Base-by-base conservation (phyloP, 2,329 filamentous ascomycete species). In the Venturia aucupariae region DNA sequence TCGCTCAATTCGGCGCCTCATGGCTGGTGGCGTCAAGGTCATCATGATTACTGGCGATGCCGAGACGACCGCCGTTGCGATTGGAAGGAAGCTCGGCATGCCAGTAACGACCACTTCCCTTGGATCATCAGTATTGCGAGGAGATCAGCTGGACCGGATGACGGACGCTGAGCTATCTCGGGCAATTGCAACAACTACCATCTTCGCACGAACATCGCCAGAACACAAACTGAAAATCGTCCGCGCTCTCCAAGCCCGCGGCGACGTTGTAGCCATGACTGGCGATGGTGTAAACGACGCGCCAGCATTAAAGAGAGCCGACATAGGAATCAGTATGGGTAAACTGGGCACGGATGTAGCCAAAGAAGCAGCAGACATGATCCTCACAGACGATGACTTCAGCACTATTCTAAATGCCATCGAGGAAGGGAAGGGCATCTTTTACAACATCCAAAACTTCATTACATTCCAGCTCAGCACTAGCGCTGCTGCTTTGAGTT, bases 361-460 rank as follows among this genome's bases (percentile, higher is more conserved):
- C 67, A 99, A 99, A 78, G 94, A 94, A 75, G 90, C 90, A 11
- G 87, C 90, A n/a, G 90, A 94, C 72, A 95, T 95, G 90, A 93
- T 95, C 68, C 78, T 95, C 62, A 94, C 90, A 0, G 90, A 94
- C 69, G 90, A 95, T 74, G 89, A 94, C 75, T 94, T 95, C 74
- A 90, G 89, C 0, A 94, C 90, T 5, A 99, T 99, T 67, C 82
- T 99, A 13, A 90, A 87, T 66, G 94, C 94, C 38, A 99, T 99
- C 67, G 94, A 99, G 75, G 94, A 99, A 78, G 95, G 94, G 76
- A 99, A 99, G 76, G 94, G 92, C 64, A 99, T 99, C 70, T 99
- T 99, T 78, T 96, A 94, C 83, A 99, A 99, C 75, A 97, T 99
- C 69, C 94, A 99, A 74, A 99, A 99, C 76, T 99, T 99, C 78